A percentile compares a stretch with the other conserved stretches of the same genome.
phyloP scores from a whole-genome alignment of 768 basidiomycete species.

The Mycena crocata region DNA sequence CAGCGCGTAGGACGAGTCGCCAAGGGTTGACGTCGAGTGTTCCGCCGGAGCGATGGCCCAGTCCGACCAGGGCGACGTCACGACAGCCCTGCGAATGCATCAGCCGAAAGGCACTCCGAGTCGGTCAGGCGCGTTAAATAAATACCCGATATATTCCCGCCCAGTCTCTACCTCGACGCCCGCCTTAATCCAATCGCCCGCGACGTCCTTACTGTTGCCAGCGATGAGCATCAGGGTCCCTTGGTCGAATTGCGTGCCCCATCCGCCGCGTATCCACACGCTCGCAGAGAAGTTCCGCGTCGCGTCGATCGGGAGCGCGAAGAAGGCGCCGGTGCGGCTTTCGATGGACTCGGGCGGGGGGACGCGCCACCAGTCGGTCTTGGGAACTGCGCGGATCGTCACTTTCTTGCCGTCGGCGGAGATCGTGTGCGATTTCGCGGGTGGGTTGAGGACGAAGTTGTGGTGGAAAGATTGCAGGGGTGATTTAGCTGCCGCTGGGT shows the following conservation, averaged over 20 bases:
- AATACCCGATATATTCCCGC: slow-evolving; percentile 22
- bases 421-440: slow-evolving; percentile 22
- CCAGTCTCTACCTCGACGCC: slow-evolving; percentile 29
- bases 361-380: slow-evolving; percentile 30
- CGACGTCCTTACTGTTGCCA: slow-evolving; percentile 7
- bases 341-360: slow-evolving; percentile 26
- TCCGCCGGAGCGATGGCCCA: slow-evolving; percentile 24
- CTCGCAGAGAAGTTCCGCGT: slow-evolving; percentile 28
- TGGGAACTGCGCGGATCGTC: slow-evolving; percentile 16
- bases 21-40: slow-evolving; percentile 26
- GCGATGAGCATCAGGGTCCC: slow-evolving; percentile 32
- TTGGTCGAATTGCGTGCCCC: slow-evolving; percentile 28
- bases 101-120: neutral
- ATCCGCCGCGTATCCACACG: slow-evolving; percentile 25
- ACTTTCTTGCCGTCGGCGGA: slow-evolving; percentile 20
- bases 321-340: slow-evolving; percentile 26
- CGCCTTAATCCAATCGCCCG: slow-evolving; percentile 29
- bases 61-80: slow-evolving; percentile 31
- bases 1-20: slow-evolving; percentile 14
- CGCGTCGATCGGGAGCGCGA: slow-evolving; percentile 20
- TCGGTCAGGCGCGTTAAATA: neutral
- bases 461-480: slow-evolving; percentile 13
- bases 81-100: slow-evolving; percentile 8
- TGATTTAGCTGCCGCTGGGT: neutral
- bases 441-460: slow-evolving; percentile 23